phyloP scores from a whole-genome alignment of 345 rosid genomes.

The Lagerstroemia speciosa region DNA sequence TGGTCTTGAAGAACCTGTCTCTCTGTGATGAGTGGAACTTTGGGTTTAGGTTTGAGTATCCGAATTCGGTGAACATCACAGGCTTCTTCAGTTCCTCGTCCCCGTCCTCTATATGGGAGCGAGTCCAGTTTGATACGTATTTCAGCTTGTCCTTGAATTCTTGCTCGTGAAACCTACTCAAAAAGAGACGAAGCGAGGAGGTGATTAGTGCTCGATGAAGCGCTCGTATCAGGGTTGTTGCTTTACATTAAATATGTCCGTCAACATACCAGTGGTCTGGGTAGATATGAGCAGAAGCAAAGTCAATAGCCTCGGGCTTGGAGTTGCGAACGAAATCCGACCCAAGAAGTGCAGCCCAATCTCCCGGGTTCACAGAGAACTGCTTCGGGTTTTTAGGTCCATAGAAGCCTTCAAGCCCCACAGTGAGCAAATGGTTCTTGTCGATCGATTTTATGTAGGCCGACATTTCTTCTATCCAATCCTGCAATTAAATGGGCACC shows the following conservation, averaged over 20 bases:
- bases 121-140: conserved; percentile 72
- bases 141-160: conserved; percentile 54
- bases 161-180: conserved; percentile 53
- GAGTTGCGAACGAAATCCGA: conserved; percentile 85
- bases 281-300: conserved; percentile 88
- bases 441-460: conserved; percentile 76
- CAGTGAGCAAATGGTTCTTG: conserved; percentile 73
- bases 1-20: conserved; percentile 42
- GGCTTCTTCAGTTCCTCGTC: conserved; percentile 72
- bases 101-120: conserved; percentile 83
- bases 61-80: conserved; percentile 77
- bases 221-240: background rate
- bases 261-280: conserved; percentile 82
- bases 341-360: conserved; percentile 76
- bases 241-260: conserved; percentile 1
- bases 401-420: conserved; percentile 93
- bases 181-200: conserved; percentile 2
- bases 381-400: conserved; percentile 81
- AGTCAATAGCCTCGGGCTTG: conserved; percentile 45
- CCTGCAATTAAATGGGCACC: conserved; percentile 31
- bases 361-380: conserved; percentile 61
- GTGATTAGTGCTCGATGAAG: background rate
- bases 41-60: conserved; percentile 65
- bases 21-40: conserved; percentile 57
- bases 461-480: conserved; percentile 86